These are phyloP conservation scores for Boletus pseudo-olivaceus DNA, from an alignment of 768 basidiomycete species.

Conservation along the genomic window DNA sequence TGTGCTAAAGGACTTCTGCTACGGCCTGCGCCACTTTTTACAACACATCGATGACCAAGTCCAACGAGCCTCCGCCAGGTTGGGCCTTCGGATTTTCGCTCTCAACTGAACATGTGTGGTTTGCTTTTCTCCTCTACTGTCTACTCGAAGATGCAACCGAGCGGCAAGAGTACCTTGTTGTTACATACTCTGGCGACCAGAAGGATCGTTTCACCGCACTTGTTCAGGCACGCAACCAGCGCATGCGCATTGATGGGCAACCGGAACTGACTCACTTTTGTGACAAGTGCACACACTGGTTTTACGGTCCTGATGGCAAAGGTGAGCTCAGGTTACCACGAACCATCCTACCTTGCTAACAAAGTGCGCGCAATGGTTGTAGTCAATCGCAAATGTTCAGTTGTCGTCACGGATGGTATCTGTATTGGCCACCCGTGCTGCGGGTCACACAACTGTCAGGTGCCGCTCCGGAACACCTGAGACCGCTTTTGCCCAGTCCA, in stretches of 20 bases:
- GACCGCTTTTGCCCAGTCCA: background rate
- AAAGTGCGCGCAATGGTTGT: too few relatives aligned
- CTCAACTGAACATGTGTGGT: background rate
- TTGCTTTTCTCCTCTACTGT: background rate
- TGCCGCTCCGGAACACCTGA: background rate
- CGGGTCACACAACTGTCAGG: background rate
- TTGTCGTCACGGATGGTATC: background rate
- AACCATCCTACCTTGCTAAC: too few relatives aligned
- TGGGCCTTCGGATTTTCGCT: background rate
- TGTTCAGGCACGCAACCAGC: background rate
- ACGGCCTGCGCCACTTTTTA: background rate
- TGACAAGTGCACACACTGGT: background rate
- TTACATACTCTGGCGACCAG: background rate
- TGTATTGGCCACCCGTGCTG: constrained; percentile 10
- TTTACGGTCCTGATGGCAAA: background rate
- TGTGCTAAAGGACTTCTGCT: background rate
- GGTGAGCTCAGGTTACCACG: background rate
- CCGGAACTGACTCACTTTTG: background rate
- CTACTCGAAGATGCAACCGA: constrained; percentile 1
- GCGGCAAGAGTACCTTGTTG: background rate
- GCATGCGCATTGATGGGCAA: background rate
- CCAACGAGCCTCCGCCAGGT: background rate
- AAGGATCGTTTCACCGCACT: background rate
- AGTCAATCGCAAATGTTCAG: background rate
- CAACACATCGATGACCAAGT: background rate